These are phyloP conservation scores for Trametes cingulata DNA, from an alignment of 768 basidiomycete genomes.

Conservation along the genomic window DNA sequence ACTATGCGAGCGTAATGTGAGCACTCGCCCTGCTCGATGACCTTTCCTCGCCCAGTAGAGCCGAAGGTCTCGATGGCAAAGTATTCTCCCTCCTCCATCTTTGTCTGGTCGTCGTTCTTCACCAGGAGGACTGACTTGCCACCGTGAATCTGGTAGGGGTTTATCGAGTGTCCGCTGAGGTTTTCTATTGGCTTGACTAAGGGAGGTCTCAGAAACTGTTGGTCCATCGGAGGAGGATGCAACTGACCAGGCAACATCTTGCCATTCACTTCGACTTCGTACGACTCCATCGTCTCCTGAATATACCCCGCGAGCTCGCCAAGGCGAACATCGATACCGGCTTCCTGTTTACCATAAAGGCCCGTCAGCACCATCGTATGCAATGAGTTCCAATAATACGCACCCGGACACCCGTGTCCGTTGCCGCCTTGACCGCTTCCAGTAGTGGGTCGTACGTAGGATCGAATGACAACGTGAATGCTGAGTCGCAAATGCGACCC, in stretches of 20 bases:
- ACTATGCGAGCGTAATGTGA: conserved; percentile 86
- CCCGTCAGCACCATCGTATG: background rate
- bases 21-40: conserved; percentile 89
- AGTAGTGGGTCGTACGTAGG: conserved; percentile 88
- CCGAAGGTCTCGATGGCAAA: conserved; percentile 99
- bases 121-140: conserved; percentile 91
- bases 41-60: conserved; percentile 88
- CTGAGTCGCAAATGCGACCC: conserved; percentile 94
- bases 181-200: conserved; percentile 92
- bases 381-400: conserved; percentile 18
- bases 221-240: background rate
- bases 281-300: conserved; percentile 99
- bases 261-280: conserved; percentile 91
- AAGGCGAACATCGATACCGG: conserved; percentile 92
- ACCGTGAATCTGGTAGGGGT: conserved; percentile 89
- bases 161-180: conserved; percentile 93
- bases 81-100: conserved; percentile 99
- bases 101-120: conserved; percentile 85
- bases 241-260: conserved; percentile 74
- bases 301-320: conserved; percentile 91
- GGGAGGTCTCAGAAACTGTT: background rate
- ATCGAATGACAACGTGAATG: conserved; percentile 90
- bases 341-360: conserved; percentile 56
- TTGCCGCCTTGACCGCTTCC: conserved; percentile 92
- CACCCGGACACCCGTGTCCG: conserved; percentile 88